Percentiles rank a stretch among this genome's conserved stretches.
phyloP scores from a whole-genome alignment of 1,284 basidiomycete species.

The Bjerkandera adusta region DNA sequence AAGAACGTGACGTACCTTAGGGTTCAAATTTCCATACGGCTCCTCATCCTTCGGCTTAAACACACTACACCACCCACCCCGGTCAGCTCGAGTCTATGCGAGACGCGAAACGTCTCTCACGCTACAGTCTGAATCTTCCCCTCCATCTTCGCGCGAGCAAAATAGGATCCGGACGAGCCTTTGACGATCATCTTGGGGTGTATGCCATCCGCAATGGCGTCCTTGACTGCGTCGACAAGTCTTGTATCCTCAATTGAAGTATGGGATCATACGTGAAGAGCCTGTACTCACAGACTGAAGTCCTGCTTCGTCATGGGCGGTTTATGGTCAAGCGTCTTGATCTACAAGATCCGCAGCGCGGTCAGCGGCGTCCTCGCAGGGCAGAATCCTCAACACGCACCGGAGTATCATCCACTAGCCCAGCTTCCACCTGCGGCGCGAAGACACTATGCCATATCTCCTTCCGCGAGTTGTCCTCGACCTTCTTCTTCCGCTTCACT shows the following conservation, averaged over 20 bases:
- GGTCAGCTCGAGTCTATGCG: background rate
- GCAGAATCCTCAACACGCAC: conserved; percentile 33
- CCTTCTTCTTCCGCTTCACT: conserved; percentile 77
- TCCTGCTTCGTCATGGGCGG: conserved; percentile 69
- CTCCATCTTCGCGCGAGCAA: conserved; percentile 73
- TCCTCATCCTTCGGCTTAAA: conserved; percentile 93
- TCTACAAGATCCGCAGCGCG: conserved; percentile 37
- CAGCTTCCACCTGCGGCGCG: conserved; percentile 50
- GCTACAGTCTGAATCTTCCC: conserved; percentile 74
- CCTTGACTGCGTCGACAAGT: conserved; percentile 61
- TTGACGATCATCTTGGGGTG: conserved; percentile 89
- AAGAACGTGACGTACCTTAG: conserved; percentile 49
- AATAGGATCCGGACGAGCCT: conserved; percentile 86
- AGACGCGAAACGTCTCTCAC: no score
- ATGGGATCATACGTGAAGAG: no score
- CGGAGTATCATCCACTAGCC: conserved; percentile 28
- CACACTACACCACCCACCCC: conserved; percentile 44
- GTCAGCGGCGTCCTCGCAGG: no score
- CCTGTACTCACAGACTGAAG: conserved; percentile 59
- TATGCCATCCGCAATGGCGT: conserved; percentile 70
- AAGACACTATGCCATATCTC: conserved; percentile 80
- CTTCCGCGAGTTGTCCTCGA: conserved; percentile 58
- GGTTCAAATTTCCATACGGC: conserved; percentile 80
- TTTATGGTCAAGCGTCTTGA: conserved; percentile 78
- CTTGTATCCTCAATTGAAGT: conserved; percentile 34